phyloP scores from a whole-genome alignment of 2,329 filamentous ascomycete genomes.

The Magnaporthiopsis poae region DNA sequence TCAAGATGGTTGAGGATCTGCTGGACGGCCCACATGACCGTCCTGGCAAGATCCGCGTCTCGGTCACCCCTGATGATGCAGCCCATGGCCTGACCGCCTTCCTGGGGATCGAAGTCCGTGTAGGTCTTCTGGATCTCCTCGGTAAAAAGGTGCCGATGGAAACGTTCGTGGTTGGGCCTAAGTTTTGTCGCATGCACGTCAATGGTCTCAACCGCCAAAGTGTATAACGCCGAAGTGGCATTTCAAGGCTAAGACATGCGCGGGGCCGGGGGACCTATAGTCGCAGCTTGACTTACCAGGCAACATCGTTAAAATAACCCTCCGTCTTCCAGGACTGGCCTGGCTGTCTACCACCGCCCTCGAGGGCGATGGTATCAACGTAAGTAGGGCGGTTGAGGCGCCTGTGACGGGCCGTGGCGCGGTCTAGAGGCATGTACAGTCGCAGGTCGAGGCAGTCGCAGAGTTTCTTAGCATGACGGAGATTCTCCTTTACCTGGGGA shows the following conservation, averaged over 20 bases:
- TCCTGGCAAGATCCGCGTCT: constrained; percentile 5
- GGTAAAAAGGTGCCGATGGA: constrained; percentile 11
- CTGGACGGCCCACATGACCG: constrained; percentile 11
- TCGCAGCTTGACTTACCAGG: neutral
- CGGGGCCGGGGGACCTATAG: too few relatives aligned
- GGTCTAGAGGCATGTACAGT: constrained; percentile 15
- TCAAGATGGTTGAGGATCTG: neutral
- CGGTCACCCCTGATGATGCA: constrained; percentile 6
- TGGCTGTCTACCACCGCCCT: constrained; percentile 11
- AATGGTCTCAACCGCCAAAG: neutral
- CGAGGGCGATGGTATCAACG: constrained; percentile 10
- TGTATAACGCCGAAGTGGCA: neutral
- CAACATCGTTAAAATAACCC: constrained; percentile 20
- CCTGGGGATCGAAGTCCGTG: neutral
- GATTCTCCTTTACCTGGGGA: neutral
- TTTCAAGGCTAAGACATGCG: too few relatives aligned
- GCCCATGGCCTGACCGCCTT: neutral
- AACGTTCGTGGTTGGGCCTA: constrained; percentile 11
- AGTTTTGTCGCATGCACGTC: neutral
- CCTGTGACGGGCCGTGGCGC: constrained; percentile 10
- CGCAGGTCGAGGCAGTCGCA: constrained; percentile 12
- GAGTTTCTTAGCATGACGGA: constrained; percentile 3
- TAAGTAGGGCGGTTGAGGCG: constrained; percentile 13
- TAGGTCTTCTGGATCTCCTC: neutral
- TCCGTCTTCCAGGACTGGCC: constrained; percentile 20